Conservation (phyloP, 192 early-diverging fungal species). For the Dissophora ornata region DNA sequence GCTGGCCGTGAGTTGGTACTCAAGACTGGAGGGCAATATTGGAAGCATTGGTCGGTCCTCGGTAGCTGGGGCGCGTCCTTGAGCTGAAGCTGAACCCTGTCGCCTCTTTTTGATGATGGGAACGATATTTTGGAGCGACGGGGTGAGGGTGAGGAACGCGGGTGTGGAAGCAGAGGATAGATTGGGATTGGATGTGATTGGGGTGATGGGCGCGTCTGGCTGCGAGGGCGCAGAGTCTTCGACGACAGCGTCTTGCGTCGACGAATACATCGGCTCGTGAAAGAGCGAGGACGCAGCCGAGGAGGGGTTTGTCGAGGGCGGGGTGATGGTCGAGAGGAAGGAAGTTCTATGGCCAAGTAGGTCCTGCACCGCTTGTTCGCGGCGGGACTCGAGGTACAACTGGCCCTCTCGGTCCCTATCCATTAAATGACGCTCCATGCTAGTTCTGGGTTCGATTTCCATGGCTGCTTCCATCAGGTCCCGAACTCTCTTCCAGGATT, state of each 20-base stretch:
- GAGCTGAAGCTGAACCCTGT: neutral
- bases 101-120: constrained; percentile 7
- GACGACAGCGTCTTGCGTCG: neutral
- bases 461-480: constrained; percentile 18
- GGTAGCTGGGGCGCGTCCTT: neutral
- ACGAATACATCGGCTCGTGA: constrained; percentile 10
- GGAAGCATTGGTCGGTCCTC: constrained; percentile 16
- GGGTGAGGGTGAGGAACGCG: neutral
- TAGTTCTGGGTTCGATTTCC: constrained; percentile 38
- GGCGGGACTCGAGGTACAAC: constrained; percentile 37
- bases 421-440: constrained; percentile 49
- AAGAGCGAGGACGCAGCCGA: constrained; percentile 46
- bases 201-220: neutral
- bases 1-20: constrained; percentile 46
- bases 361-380: constrained; percentile 33
- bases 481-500: no score
- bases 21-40: constrained; percentile 48
- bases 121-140: constrained; percentile 1
- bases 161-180: constrained; percentile 2
- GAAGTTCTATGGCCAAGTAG: constrained; percentile 42
- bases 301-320: constrained; percentile 42
- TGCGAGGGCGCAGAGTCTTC: neutral
- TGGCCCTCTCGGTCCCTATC: constrained; percentile 51
- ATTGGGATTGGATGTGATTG: neutral
- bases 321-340: constrained; percentile 56